Base-by-base conservation (phyloP, 2,329 filamentous ascomycete genomes). In the Alternaria sp. region DNA sequence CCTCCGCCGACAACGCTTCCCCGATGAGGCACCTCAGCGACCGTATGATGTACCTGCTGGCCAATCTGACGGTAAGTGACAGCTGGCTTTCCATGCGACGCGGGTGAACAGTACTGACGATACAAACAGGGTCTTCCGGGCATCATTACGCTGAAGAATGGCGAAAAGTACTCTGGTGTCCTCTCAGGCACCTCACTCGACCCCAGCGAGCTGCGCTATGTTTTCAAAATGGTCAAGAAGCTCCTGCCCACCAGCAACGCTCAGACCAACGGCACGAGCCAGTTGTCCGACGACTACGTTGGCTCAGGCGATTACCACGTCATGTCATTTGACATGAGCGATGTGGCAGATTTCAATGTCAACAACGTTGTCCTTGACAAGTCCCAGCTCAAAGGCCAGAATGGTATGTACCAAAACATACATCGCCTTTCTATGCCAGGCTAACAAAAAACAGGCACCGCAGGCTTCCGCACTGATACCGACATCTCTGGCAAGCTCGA, bases 381-480 rank as follows among this genome's bases (percentile, higher is more conserved):
- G 67, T 80, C 85, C 51, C 80, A 83, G 26, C 76, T 80, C 33
- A 87, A 85, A 74, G 77, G 81, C 55, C 83, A 86, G 55, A 91
- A 90, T 81, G 88, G 88, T 90, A 82, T 64, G 80, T 71, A 30
- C 23, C 12, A n/a, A 23, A 18, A 14, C 8, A 20, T 21, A 58
- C 11, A 54, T 18, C 47, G 53, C 37, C 50, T 28, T 64, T 23
- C 18, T 11, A 96, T 92, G 91, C 66, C 86, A 87, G 23, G 47
- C 60, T 64, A 37, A 61, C 55, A 9, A 70, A 84, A 88, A 45
- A 12, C n/a, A 68, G 65, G 71, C 20, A 62, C 71, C 23, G 82
- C 87, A 61, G 87, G 85, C 23, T 97, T 98, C 82, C 90, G 91
- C 67, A 98, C 95, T 23, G 95, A 98, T 77, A 85, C 88, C 33